A percentile compares a stretch with the other conserved stretches of the same genome.
These are phyloP conservation scores for Rhodotorula babjevae DNA, from an alignment of 768 basidiomycete genomes.

Conservation along the genomic window DNA sequence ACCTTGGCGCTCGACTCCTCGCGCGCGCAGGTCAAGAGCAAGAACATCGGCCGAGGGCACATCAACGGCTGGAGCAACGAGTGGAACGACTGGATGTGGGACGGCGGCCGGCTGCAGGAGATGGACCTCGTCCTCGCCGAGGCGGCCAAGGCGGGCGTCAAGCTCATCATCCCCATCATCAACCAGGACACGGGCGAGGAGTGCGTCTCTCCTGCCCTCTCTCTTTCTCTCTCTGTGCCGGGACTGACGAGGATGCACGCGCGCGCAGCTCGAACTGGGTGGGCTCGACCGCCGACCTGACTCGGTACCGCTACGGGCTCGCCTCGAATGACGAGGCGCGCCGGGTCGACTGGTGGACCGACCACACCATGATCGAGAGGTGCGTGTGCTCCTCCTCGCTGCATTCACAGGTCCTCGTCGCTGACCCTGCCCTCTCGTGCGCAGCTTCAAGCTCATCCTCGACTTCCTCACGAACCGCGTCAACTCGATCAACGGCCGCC, in stretches of 20 bases:
- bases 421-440: too few species aligned
- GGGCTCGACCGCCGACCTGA: conserved; percentile 31
- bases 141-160: conserved; percentile 28
- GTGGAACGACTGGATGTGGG: conserved; percentile 40
- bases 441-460: conserved; percentile 38
- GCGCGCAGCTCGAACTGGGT: conserved; percentile 40
- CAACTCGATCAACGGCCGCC: conserved; percentile 41
- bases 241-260: not conserved
- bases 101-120: conserved; percentile 15
- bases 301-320: conserved; percentile 26
- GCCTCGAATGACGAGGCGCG: conserved; percentile 30
- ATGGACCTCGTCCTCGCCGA: conserved; percentile 32
- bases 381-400: too few species aligned
- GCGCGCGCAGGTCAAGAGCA: conserved; percentile 20
- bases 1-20: not conserved
- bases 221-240: not conserved
- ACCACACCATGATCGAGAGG: conserved; percentile 36
- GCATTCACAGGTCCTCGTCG: too few species aligned
- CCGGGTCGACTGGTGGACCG: conserved; percentile 37
- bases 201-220: not conserved
- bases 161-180: conserved; percentile 39
- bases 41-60: conserved; percentile 32
- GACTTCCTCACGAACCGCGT: conserved; percentile 41
- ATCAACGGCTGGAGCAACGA: conserved; percentile 39
- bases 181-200: conserved; percentile 40